Evolutionary conservation across 2,329 filamentous ascomycete genomes (phyloP).

Genomic region (Myriosclerotinia duriaeana): DNA sequence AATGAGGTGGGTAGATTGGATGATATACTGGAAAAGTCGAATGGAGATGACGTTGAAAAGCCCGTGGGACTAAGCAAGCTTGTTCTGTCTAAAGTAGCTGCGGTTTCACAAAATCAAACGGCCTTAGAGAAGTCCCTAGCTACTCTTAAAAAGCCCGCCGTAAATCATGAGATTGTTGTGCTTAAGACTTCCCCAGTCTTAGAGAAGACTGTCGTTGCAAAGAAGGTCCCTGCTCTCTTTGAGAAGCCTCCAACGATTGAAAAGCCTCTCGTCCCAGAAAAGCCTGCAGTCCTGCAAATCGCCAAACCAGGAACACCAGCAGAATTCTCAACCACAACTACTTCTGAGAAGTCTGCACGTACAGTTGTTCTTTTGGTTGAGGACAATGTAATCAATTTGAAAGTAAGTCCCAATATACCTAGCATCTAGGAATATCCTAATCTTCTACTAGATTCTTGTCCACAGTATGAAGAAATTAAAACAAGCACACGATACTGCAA

Average conservation of each 20-base stretch:
- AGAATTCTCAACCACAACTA: neutral
- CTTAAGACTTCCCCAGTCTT: neutral
- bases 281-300: neutral
- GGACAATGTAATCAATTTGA: conserved; percentile 44
- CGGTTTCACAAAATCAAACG: neutral
- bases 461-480: conserved; percentile 33
- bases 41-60: neutral
- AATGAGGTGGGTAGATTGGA: neutral
- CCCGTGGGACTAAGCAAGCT: too few species aligned
- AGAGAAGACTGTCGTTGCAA: neutral
- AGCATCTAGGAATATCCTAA: neutral
- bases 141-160: neutral
- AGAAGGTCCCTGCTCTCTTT: too few species aligned
- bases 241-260: neutral
- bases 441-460: conserved; percentile 28
- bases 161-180: too few species aligned
- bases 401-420: conserved; percentile 22
- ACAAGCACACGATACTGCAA: conserved; percentile 41
- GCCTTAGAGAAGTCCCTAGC: neutral
- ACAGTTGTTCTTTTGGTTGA: conserved; percentile 42
- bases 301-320: neutral
- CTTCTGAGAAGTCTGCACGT: neutral
- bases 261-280: neutral
- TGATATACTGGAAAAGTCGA: neutral
- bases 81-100: neutral